Evolutionary conservation across 1,139 yeast genomes (phyloP).

Genomic region (Zhuliangozyma blackwelliae): DNA sequence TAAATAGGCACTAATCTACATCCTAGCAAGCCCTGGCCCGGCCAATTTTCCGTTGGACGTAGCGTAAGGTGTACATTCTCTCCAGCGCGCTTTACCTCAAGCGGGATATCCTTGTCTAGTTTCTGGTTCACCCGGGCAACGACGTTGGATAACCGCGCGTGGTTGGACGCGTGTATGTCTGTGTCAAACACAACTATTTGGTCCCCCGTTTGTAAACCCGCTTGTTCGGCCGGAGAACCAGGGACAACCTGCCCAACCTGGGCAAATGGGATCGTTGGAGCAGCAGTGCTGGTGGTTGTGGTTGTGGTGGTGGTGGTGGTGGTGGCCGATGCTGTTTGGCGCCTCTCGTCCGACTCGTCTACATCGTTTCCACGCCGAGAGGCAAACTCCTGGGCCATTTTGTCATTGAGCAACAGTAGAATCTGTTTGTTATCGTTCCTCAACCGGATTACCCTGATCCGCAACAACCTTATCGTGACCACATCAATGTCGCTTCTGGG

Average conservation of each 20-base stretch:
- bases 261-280: constrained; percentile 51
- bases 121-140: constrained; percentile 26
- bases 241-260: constrained; percentile 42
- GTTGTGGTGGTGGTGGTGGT: neutral
- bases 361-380: neutral
- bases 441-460: constrained; percentile 63
- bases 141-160: constrained; percentile 39
- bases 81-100: constrained; percentile 32
- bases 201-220: constrained; percentile 46
- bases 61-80: constrained; percentile 26
- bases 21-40: constrained; percentile 70
- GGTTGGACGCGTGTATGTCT: constrained; percentile 49
- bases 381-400: constrained; percentile 41
- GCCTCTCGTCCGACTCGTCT: neutral
- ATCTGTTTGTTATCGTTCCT: constrained; percentile 63
- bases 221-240: constrained; percentile 45
- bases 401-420: constrained; percentile 43
- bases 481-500: constrained; percentile 86
- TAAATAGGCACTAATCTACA: constrained; percentile 60
- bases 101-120: constrained; percentile 24
- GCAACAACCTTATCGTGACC: constrained; percentile 54
- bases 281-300: neutral
- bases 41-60: constrained; percentile 58
- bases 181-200: constrained; percentile 48
- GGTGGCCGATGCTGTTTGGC: neutral